Conservation (phyloP, 352 stramenopile species). For the Phytophthora sojae region DNA sequence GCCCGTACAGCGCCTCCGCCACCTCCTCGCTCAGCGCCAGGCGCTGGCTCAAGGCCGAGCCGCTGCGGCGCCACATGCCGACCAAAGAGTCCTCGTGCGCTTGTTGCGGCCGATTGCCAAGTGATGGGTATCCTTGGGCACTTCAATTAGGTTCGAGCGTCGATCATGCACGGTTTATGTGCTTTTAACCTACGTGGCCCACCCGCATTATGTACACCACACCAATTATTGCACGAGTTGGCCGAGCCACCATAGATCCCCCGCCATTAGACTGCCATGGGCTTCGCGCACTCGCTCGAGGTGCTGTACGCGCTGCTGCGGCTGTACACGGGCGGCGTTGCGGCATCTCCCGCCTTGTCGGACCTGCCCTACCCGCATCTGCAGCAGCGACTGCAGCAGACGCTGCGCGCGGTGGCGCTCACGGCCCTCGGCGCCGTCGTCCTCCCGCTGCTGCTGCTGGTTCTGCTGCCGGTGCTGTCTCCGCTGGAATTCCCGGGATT, state of each 20-base stretch:
- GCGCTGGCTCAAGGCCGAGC: conserved; percentile 47
- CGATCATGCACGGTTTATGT: too few relatives aligned
- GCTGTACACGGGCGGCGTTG: conserved; percentile 28
- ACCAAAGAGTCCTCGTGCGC: not conserved
- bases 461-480: conserved; percentile 40
- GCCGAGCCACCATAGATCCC: not conserved
- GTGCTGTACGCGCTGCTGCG: conserved; percentile 54
- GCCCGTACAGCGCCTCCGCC: conserved; percentile 56
- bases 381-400: conserved; percentile 66
- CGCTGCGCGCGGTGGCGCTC: conserved; percentile 54
- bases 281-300: conserved; percentile 57
- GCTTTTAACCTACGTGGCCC: not conserved
- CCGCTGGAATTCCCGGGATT: conserved; percentile 43
- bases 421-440: conserved; percentile 27
- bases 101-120: conserved; percentile 3
- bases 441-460: conserved; percentile 39
- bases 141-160: too few relatives aligned
- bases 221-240: not conserved
- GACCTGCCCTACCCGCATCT: conserved; percentile 48
- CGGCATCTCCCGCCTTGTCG: conserved; percentile 4
- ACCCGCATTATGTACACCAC: not conserved
- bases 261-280: conserved; percentile 34
- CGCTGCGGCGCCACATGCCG: conserved; percentile 53
- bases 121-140: not conserved
- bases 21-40: conserved; percentile 64